These are phyloP conservation scores for Diaporthe nobilis DNA, from an alignment of 2,329 filamentous ascomycete genomes.

Conservation along the genomic window DNA sequence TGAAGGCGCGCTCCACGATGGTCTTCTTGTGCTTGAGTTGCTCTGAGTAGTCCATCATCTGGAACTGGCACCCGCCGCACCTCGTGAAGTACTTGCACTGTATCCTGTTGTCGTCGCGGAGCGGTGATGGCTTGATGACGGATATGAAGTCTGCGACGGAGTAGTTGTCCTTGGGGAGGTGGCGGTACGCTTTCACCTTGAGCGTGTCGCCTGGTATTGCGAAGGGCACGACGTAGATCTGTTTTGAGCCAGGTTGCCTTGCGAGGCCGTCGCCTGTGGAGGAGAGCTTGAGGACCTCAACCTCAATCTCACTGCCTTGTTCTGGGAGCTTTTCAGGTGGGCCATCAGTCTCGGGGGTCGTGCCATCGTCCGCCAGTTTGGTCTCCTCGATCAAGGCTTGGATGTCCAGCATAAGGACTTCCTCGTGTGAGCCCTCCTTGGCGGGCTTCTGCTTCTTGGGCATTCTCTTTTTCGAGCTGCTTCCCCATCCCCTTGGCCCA, in stretches of 20 bases:
- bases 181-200: slow-evolving; percentile 83
- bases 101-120: slow-evolving; percentile 83
- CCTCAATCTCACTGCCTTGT: slow-evolving; percentile 81
- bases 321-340: slow-evolving; percentile 66
- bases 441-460: slow-evolving; percentile 66
- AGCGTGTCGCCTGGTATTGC: slow-evolving; percentile 87
- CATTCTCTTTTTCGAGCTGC: slow-evolving; percentile 66
- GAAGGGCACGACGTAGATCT: slow-evolving; percentile 90
- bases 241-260: slow-evolving; percentile 73
- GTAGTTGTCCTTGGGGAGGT: slow-evolving; percentile 76
- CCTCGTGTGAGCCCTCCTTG: slow-evolving; percentile 74
- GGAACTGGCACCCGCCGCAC: slow-evolving; percentile 96
- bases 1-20: slow-evolving; percentile 92
- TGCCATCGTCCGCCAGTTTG: slow-evolving; percentile 49
- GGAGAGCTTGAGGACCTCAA: slow-evolving; percentile 85
- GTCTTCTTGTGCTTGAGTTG: slow-evolving; percentile 88
- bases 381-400: slow-evolving; percentile 65
- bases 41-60: slow-evolving; percentile 92
- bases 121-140: slow-evolving; percentile 78
- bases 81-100: slow-evolving; percentile 88
- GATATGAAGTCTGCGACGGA: slow-evolving; percentile 86
- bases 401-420: slow-evolving; percentile 77
- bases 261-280: slow-evolving; percentile 95
- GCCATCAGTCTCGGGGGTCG: slow-evolving; percentile 48
- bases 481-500: slow-evolving; percentile 4